phyloP scores from a whole-genome alignment of 2,329 filamentous ascomycete genomes.

The Beauveria medogensis region DNA sequence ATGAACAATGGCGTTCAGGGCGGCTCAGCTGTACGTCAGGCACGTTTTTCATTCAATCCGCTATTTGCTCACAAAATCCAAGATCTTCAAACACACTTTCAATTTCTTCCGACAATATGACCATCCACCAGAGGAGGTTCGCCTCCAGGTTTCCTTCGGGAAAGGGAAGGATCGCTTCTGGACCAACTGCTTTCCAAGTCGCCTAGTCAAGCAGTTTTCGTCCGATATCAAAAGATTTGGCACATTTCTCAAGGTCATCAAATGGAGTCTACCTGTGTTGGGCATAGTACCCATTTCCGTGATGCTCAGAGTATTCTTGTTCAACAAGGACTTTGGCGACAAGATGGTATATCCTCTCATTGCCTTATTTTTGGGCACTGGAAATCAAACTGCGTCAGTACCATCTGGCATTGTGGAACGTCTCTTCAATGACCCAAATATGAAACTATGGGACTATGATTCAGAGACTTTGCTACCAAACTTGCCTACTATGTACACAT shows the following conservation, averaged over 20 bases:
- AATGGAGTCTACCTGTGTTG: constrained; percentile 52
- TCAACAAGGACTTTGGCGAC: constrained; percentile 62
- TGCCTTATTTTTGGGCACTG: constrained; percentile 65
- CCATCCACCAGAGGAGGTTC: constrained; percentile 47
- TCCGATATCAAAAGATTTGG: constrained; percentile 49
- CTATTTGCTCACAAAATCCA: constrained; percentile 10
- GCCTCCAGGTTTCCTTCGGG: constrained; percentile 55
- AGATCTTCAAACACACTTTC: constrained; percentile 62
- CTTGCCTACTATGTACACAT: constrained; percentile 57
- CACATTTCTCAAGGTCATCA: constrained; percentile 47
- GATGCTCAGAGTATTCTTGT: constrained; percentile 59
- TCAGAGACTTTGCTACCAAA: constrained; percentile 47
- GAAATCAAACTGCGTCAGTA: constrained; percentile 66
- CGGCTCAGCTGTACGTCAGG: constrained; percentile 31
- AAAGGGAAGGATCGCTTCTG: constrained; percentile 53
- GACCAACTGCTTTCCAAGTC: constrained; percentile 57
- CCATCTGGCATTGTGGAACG: constrained; percentile 59
- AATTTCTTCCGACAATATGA: constrained; percentile 54
- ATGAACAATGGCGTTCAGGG: constrained; percentile 59
- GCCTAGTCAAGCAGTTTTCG: constrained; percentile 46
- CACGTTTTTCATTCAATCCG: too few species aligned
- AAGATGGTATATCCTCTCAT: constrained; percentile 64
- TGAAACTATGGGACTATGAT: constrained; percentile 54
- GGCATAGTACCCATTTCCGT: constrained; percentile 55
- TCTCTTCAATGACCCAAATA: constrained; percentile 49